These are phyloP conservation scores for Coniosporium tulheliwenetii DNA, from an alignment of 2,329 filamentous ascomycete species.

Conservation along the genomic window DNA sequence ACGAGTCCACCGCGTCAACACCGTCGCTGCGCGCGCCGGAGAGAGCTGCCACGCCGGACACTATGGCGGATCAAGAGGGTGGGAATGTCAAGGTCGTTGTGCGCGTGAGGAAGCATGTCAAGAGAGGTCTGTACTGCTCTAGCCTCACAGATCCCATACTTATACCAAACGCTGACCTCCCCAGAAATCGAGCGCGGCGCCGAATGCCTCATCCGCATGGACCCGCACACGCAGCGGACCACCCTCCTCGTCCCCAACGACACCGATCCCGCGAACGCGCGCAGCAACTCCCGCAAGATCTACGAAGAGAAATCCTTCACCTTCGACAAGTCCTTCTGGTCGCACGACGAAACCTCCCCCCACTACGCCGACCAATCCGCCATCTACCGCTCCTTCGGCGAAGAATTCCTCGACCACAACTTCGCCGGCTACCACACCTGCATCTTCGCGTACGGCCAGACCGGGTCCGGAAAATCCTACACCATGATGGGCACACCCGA, in stretches of 20 bases:
- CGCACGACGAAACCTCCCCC: slow-evolving; percentile 59
- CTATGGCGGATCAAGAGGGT: slow-evolving; percentile 21
- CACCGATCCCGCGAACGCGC: slow-evolving; percentile 27
- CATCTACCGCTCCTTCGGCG: slow-evolving; percentile 83
- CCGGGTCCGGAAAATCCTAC: slow-evolving; percentile 93
- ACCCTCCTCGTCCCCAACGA: slow-evolving; percentile 57
- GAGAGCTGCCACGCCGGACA: slow-evolving; percentile 14
- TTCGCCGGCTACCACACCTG: slow-evolving; percentile 99
- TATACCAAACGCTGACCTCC: slow-evolving; percentile 8
- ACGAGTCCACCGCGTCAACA: slow-evolving; percentile 23
- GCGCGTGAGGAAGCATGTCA: slow-evolving; percentile 30
- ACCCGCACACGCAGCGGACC: slow-evolving; percentile 72
- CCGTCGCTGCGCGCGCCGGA: slow-evolving; percentile 27
- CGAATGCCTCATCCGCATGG: slow-evolving; percentile 81
- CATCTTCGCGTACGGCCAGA: slow-evolving; percentile 97
- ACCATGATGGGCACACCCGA: slow-evolving; percentile 89
- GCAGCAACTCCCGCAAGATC: slow-evolving; percentile 53
- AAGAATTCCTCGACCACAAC: slow-evolving; percentile 97
- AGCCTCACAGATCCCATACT: slow-evolving; percentile 3
- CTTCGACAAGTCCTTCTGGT: slow-evolving; percentile 98
- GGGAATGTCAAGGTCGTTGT: slow-evolving; percentile 37
- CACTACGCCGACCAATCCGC: slow-evolving; percentile 90
- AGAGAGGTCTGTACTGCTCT: slow-evolving; percentile 20
- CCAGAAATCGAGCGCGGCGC: slow-evolving; percentile 68
- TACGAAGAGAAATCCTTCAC: slow-evolving; percentile 83